Base-by-base conservation (phyloP, 371 early-diverging fungal species). In the Mucor racemosus region DNA sequence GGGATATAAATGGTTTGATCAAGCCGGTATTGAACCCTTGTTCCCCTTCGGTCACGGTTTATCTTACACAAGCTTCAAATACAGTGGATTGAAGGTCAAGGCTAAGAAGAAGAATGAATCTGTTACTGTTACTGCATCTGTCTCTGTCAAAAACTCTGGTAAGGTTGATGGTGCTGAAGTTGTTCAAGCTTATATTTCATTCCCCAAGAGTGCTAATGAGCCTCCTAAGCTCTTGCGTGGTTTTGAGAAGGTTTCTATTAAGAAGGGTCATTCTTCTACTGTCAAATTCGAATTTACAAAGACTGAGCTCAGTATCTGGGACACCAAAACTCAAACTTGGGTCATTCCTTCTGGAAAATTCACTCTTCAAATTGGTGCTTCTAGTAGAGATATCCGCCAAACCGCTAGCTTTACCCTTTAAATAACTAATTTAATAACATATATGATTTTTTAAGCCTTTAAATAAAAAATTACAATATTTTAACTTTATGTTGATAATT, bases 21-120 rank as follows among this genome's bases (percentile, higher is more conserved):
- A 73, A 35, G 56, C 75, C 7, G 67, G 69, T 14, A 84, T 86
- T 60, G 64, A 68, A 8, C 87, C 89, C 34, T 58, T 82, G 8
- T 86, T 82, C 67, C 72, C 76, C 15, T 90, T 90, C 54, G 90
- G 89, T 39, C 80, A 78, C 67, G 90, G 90, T 36, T 68, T 90
- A 19, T 86, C 88, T 4, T 90, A 88, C 75, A 84, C 90, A 17
- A 76, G 50, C 17, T 90, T 88, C 66, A 62, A 62, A 2, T 88
- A 87, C 68, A 71, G 72, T 33, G 54, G 76, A 31, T 55, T 86
- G 17, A 67, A 60, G 41, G 39, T 72, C 14, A 59, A 56, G 55
- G 34, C 48, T 13, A 34, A 44, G 38, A 60, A 50, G 34, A 59
- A 57, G 21, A 40, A 42, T 4, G 54, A 55, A 7, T 19, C 38